These are phyloP conservation scores for Vinca minor DNA, from an alignment of 257 asterid species.

Conservation along the genomic window DNA sequence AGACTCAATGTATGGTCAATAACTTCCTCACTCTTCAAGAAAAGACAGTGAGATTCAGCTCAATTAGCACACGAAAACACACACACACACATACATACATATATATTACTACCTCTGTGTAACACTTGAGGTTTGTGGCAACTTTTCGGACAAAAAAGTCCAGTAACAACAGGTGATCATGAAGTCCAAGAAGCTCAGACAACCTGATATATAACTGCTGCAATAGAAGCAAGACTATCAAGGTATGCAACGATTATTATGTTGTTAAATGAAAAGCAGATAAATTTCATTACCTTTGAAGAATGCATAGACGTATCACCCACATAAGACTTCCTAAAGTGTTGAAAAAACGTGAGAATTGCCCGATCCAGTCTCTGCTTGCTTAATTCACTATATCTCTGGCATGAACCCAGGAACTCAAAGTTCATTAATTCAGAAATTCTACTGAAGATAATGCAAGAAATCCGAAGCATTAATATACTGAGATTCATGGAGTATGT, in stretches of 20 bases:
- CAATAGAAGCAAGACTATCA: conserved; percentile 26
- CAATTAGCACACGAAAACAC: conserved; percentile 2
- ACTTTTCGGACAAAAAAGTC: conserved; percentile 78
- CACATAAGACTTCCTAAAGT: conserved; percentile 81
- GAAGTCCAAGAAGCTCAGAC: conserved; percentile 92
- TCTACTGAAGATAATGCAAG: background rate
- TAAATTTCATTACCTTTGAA: conserved; percentile 55
- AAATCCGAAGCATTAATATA: background rate
- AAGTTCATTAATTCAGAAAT: background rate
- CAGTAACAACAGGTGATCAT: conserved; percentile 84
- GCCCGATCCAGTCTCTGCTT: conserved; percentile 97
- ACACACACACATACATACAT: too few species aligned
- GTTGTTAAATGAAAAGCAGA: conserved; percentile 10
- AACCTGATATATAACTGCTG: conserved; percentile 95
- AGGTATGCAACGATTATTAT: conserved; percentile 16
- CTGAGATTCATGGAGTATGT: background rate
- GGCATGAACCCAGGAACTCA: conserved; percentile 15
- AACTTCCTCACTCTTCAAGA: conserved; percentile 72
- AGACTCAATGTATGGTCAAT: conserved; percentile 81
- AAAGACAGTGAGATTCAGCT: conserved; percentile 19
- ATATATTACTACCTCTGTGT: conserved; percentile 58
- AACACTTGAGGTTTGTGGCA: conserved; percentile 86
- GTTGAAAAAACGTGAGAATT: conserved; percentile 84
- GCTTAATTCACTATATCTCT: conserved; percentile 86
- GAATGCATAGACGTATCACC: conserved; percentile 99